Conservation (phyloP, 345 rosid species). For the Schrenkiella parvula region DNA sequence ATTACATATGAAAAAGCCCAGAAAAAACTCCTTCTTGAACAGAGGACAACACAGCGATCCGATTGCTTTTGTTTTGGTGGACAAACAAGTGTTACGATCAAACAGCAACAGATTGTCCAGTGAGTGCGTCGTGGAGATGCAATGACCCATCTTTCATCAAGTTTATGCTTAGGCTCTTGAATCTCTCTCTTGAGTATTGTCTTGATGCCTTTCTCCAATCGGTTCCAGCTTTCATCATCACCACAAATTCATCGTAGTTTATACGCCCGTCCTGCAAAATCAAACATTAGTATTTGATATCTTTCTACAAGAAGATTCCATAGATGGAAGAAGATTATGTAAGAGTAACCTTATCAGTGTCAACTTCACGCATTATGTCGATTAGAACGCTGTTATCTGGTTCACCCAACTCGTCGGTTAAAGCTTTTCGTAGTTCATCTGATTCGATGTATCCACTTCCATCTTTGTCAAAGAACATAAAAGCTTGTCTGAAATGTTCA, state of each 20-base stretch:
- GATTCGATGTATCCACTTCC: constrained; percentile 80
- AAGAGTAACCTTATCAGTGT: constrained; percentile 74
- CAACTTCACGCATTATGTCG: constrained; percentile 95
- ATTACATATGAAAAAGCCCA: constrained; percentile 15
- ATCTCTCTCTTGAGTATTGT: constrained; percentile 95
- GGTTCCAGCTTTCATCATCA: constrained; percentile 98
- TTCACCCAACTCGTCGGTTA: constrained; percentile 69
- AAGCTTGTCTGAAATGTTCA: constrained; percentile 88
- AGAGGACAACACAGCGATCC: background rate
- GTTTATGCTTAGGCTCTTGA: constrained; percentile 91
- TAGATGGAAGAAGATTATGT: background rate
- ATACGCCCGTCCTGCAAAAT: constrained; percentile 68
- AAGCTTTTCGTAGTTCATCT: constrained; percentile 61
- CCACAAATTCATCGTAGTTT: constrained; percentile 89
- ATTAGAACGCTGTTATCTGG: constrained; percentile 56
- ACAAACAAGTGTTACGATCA: constrained; percentile 13
- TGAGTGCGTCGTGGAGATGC: constrained; percentile 81
- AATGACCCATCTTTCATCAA: constrained; percentile 95
- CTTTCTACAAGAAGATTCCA: background rate
- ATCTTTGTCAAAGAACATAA: constrained; percentile 88
- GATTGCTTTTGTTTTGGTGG: constrained; percentile 8
- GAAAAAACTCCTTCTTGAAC: constrained; percentile 7
- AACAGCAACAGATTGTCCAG: constrained; percentile 76
- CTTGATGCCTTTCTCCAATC: constrained; percentile 99
- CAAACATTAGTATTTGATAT: background rate